These are phyloP conservation scores for Fusarium sp. DNA, from an alignment of 2,329 filamentous ascomycete species.

Conservation along the genomic window DNA sequence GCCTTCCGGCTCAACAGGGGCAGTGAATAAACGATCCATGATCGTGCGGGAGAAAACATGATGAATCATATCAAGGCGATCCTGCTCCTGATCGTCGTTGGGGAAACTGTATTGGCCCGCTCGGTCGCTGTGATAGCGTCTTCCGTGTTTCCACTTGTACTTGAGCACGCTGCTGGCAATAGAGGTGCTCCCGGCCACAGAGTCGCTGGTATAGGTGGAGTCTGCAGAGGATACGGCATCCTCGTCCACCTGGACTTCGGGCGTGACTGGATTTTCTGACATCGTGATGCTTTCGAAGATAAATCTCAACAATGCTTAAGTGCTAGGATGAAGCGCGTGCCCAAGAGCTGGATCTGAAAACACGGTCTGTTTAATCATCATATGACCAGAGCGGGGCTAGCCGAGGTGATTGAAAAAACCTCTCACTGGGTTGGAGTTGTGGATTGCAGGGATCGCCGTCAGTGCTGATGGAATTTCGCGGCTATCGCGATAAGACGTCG, in stretches of 20 bases:
- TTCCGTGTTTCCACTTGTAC: constrained; percentile 53
- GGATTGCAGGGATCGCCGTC: neutral
- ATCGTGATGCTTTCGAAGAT: neutral
- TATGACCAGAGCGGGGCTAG: neutral
- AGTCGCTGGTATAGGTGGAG: neutral
- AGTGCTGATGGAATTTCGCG: neutral
- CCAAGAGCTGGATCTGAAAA: neutral
- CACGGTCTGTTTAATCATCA: neutral
- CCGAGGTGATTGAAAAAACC: neutral
- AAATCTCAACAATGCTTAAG: fast-evolving
- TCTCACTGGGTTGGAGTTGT: neutral
- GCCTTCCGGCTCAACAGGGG: constrained; percentile 54
- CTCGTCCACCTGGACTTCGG: constrained; percentile 32
- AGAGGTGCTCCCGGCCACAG: neutral
- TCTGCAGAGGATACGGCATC: constrained; percentile 3
- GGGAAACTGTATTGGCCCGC: constrained; percentile 54
- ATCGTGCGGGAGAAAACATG: constrained; percentile 52
- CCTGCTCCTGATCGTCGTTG: constrained; percentile 56
- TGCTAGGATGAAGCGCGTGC: too few species aligned
- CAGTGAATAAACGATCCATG: constrained; percentile 52
- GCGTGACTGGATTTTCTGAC: neutral
- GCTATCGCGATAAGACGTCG: neutral
- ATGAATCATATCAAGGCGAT: constrained; percentile 56
- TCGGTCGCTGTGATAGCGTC: constrained; percentile 57
- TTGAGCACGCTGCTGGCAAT: constrained; percentile 27